Percentiles rank a stretch among this genome's conserved stretches.
Evolutionary conservation across 345 rosid genomes (phyloP).

Genomic region (Camelina neglecta): DNA sequence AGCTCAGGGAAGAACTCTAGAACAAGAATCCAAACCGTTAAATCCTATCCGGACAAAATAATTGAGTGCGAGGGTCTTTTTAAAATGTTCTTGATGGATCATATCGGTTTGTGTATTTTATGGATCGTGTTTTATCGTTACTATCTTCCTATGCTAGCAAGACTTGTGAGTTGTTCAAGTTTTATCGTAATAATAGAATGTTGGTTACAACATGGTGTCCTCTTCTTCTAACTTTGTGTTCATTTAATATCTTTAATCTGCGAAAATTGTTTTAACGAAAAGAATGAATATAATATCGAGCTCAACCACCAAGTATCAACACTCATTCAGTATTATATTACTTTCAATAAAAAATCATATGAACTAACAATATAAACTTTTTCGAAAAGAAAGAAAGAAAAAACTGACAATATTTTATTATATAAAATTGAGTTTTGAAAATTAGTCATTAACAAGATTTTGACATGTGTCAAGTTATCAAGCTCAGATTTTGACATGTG

Average conservation of each 20-base stretch:
- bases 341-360: neutral
- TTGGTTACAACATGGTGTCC: neutral
- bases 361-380: neutral
- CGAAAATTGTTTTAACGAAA: neutral
- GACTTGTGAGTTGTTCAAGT: slow-evolving; percentile 6
- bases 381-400: too few relatives aligned
- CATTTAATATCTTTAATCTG: neutral
- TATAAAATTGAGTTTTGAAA: too few relatives aligned
- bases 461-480: too few relatives aligned
- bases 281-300: neutral
- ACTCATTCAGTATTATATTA: neutral
- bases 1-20: slow-evolving; percentile 39
- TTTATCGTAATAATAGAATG: slow-evolving; percentile 14
- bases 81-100: slow-evolving; percentile 1
- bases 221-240: neutral
- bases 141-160: slow-evolving; percentile 23
- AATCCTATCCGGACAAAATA: neutral
- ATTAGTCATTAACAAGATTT: too few relatives aligned
- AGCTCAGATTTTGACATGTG: too few relatives aligned
- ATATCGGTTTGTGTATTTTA: slow-evolving; percentile 1
- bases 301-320: neutral
- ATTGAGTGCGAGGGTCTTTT: slow-evolving; percentile 8
- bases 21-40: slow-evolving; percentile 21
- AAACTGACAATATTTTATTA: neutral
- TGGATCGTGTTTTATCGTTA: neutral